phyloP scores from a whole-genome alignment of 2,329 filamentous ascomycete genomes.

The Cordyceps javanica region DNA sequence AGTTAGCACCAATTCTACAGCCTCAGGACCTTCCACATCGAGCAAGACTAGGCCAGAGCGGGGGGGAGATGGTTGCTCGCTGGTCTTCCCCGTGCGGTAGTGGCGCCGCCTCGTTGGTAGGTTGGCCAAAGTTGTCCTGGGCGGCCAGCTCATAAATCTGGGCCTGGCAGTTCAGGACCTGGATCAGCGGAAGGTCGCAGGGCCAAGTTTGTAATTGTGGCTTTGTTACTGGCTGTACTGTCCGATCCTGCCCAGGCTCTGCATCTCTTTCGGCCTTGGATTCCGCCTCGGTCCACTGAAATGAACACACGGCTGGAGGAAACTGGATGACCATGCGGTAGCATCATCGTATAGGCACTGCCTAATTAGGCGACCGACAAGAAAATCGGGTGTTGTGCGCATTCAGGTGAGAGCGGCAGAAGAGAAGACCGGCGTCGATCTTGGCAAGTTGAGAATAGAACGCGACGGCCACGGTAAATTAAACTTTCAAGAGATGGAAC shows the following conservation, averaged over 20 bases:
- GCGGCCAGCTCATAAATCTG: not conserved
- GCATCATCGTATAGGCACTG: constrained; percentile 2
- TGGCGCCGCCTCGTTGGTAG: constrained; percentile 3
- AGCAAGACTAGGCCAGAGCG: not conserved
- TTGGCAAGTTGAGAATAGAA: not conserved
- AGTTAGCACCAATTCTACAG: not conserved
- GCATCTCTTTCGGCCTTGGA: not conserved
- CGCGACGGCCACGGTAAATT: not conserved
- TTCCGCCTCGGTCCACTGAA: not conserved
- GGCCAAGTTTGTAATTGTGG: not conserved
- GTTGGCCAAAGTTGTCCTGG: not conserved
- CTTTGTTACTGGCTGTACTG: not conserved
- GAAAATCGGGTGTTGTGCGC: not conserved
- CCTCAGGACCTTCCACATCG: constrained; percentile 1
- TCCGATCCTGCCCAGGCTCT: not conserved
- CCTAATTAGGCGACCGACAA: not conserved
- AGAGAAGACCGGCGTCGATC: not conserved
- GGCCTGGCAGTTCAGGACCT: not conserved
- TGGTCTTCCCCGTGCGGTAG: not conserved
- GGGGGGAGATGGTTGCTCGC: not conserved
- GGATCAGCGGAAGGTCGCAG: not conserved
- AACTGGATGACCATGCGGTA: not conserved
- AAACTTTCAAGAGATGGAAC: not conserved
- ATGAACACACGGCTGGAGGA: not conserved
- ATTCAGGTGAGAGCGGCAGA: not conserved